Conservation (phyloP, 2,329 filamentous ascomycete genomes). For the Xylariales sp. region DNA sequence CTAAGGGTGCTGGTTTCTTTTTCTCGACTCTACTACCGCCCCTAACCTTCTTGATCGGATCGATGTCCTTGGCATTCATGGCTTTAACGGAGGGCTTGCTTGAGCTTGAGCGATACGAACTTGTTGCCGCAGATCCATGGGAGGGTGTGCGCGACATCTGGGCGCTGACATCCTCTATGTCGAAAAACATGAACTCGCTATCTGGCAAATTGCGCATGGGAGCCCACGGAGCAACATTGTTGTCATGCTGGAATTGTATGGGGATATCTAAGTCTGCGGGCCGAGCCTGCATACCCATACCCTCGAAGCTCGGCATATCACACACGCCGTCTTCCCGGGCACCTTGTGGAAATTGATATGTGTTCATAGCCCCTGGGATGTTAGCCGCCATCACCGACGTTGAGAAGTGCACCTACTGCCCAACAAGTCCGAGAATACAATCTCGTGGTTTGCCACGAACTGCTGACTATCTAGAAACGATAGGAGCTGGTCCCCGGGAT, state of each 20-base stretch:
- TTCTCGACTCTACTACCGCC: slow-evolving; percentile 58
- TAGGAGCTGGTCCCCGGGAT: slow-evolving; percentile 33
- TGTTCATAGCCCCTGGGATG: slow-evolving; percentile 36
- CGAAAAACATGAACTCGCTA: slow-evolving; percentile 48
- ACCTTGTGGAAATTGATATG: slow-evolving; percentile 44
- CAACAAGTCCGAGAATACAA: slow-evolving; percentile 54
- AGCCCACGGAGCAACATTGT: slow-evolving; percentile 58
- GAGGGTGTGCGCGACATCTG: slow-evolving; percentile 48
- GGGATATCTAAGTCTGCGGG: slow-evolving; percentile 54
- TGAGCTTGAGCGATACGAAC: slow-evolving; percentile 47
- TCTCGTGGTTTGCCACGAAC: slow-evolving; percentile 54
- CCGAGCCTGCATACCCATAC: slow-evolving; percentile 46
- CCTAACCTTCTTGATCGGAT: slow-evolving; percentile 57
- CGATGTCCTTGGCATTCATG: slow-evolving; percentile 46
- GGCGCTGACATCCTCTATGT: slow-evolving; percentile 52
- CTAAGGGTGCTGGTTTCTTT: slow-evolving; percentile 55
- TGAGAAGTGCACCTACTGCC: slow-evolving; percentile 45
- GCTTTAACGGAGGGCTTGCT: slow-evolving; percentile 43
- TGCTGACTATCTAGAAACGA: slow-evolving; percentile 47
- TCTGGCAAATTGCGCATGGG: slow-evolving; percentile 51
- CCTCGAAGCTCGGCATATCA: slow-evolving; percentile 45
- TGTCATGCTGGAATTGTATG: slow-evolving; percentile 52
- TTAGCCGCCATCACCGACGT: slow-evolving; percentile 1
- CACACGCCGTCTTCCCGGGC: slow-evolving; percentile 47
- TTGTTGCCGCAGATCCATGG: slow-evolving; percentile 39